Conservation (phyloP, 2,329 filamentous ascomycete genomes). For the Calonectria honghensis region DNA sequence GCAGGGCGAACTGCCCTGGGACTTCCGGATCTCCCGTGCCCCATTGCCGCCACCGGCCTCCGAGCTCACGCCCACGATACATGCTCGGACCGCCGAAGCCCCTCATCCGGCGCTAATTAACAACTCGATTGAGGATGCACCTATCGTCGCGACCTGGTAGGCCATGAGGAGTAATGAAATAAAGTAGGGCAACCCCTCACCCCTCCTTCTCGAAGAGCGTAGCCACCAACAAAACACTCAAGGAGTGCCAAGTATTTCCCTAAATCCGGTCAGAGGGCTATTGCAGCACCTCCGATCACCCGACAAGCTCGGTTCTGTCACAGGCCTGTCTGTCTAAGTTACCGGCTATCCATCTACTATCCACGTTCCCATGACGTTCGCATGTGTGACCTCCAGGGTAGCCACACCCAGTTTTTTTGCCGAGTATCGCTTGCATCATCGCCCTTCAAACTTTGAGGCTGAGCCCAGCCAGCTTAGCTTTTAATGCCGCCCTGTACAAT, state of each 20-base stretch:
- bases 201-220: slow-evolving; percentile 40
- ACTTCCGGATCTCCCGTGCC: slow-evolving; percentile 46
- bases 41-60: slow-evolving; percentile 51
- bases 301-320: slow-evolving; percentile 49
- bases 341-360: slow-evolving; percentile 46
- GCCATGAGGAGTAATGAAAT: slow-evolving; percentile 40
- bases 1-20: slow-evolving; percentile 34
- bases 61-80: slow-evolving; percentile 41
- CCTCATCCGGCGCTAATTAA: slow-evolving; percentile 49
- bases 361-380: slow-evolving; percentile 23
- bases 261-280: slow-evolving; percentile 36
- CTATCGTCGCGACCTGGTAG: slow-evolving; percentile 21
- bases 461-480: slow-evolving; percentile 42
- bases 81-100: slow-evolving; percentile 53
- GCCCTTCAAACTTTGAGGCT: slow-evolving; percentile 29
- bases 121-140: background rate
- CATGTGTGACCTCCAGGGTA: slow-evolving; percentile 19
- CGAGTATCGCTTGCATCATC: slow-evolving; percentile 32
- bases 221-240: slow-evolving; percentile 30
- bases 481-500: slow-evolving; percentile 44
- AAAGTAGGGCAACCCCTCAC: slow-evolving; percentile 38
- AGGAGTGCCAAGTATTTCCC: slow-evolving; percentile 29
- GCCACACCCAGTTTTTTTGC: slow-evolving; percentile 15
- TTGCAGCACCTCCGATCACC: slow-evolving; percentile 51
- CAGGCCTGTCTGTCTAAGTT: slow-evolving; percentile 24